Percentiles rank a stretch among this genome's conserved stretches.
Evolutionary conservation across 148 eudicot species (phyloP).

Genomic region (Amaranthus hypochondriacus): DNA sequence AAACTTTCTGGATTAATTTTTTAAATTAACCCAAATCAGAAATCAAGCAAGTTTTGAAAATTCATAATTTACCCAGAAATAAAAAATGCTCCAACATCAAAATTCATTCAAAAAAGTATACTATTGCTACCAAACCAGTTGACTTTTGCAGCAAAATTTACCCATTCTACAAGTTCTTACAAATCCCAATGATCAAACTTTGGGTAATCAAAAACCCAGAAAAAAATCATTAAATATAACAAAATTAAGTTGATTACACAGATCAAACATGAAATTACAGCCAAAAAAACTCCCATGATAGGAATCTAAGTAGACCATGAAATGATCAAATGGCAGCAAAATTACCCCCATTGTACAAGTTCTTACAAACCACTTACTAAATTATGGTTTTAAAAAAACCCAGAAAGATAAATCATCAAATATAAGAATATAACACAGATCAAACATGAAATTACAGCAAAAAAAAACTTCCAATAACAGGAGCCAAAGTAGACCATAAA

Average conservation of each 20-base stretch:
- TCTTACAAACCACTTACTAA: not conserved
- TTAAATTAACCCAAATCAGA: too few relatives aligned
- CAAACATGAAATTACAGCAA: not conserved
- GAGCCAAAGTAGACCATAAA: too few relatives aligned
- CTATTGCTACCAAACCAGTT: not conserved
- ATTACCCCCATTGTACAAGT: not conserved
- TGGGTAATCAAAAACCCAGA: not conserved
- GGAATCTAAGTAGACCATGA: too few relatives aligned
- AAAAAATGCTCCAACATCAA: constrained; percentile 4
- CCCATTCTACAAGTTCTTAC: too few relatives aligned
- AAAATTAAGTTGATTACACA: not conserved
- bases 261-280: not conserved
- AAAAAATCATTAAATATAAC: not conserved
- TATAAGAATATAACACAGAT: not conserved
- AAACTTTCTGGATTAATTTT: too few relatives aligned
- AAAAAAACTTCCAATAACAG: not conserved
- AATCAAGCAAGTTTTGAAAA: constrained; percentile 2
- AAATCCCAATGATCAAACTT: not conserved
- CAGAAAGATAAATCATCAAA: not conserved
- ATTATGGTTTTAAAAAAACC: not conserved
- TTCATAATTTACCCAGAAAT: constrained; percentile 15
- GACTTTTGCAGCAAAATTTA: not conserved
- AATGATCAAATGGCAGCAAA: not conserved
- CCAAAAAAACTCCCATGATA: not conserved
- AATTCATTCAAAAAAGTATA: constrained; percentile 11